Percentiles rank a stretch among this genome's conserved stretches.
These are phyloP conservation scores for Larix kaempferi DNA, from an alignment of 75 land plant genomes.

Conservation along the genomic window DNA sequence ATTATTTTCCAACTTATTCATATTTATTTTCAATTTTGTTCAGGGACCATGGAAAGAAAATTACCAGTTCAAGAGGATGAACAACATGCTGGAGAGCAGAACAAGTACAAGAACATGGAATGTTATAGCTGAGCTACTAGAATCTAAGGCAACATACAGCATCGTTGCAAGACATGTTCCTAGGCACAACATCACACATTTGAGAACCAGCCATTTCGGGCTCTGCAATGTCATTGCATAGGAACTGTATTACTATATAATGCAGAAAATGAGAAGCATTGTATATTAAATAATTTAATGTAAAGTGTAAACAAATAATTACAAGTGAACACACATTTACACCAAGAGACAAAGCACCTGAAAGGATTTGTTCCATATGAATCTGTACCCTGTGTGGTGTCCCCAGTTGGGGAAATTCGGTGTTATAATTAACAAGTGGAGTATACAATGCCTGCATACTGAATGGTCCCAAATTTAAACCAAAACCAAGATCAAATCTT, in stretches of 20 bases:
- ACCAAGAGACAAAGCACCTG: slow-evolving; percentile 27
- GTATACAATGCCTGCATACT: no score
- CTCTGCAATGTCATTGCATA: slow-evolving; percentile 14
- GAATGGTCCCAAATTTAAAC: no score
- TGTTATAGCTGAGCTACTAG: background rate
- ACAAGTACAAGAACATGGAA: slow-evolving; percentile 4
- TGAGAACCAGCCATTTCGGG: slow-evolving; percentile 22
- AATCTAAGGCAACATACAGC: slow-evolving; percentile 15
- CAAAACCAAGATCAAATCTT: no score
- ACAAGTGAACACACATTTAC: slow-evolving; percentile 20
- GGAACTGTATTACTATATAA: background rate
- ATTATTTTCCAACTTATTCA: background rate
- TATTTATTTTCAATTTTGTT: background rate
- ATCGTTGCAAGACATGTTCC: slow-evolving; percentile 18
- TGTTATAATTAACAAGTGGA: no score
- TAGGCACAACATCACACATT: slow-evolving; percentile 17
- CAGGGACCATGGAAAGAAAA: background rate
- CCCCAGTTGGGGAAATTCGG: no score
- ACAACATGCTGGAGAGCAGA: background rate
- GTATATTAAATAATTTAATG: no score
- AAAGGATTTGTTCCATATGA: no score
- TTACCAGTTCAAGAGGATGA: slow-evolving; percentile 8
- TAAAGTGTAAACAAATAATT: background rate
- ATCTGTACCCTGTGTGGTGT: no score
- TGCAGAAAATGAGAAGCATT: background rate